Evolutionary conservation across 1,284 basidiomycete genomes (phyloP).

Genomic region (Austroboletus novae-zelandiae): DNA sequence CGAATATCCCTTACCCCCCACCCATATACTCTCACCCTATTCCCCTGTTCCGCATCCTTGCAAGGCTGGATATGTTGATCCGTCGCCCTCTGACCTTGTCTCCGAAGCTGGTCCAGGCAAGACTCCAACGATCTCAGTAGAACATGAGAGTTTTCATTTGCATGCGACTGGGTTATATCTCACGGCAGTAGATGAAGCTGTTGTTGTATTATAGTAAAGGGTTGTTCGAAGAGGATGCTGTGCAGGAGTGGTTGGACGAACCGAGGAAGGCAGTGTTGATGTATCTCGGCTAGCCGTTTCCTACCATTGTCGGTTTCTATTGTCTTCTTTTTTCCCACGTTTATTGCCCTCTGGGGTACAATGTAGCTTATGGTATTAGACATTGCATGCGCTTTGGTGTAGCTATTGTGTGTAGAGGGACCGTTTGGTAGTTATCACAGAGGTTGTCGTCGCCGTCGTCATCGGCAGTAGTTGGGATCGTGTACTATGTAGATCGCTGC

Average conservation of each 20-base stretch:
- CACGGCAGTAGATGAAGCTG: conserved; percentile 37
- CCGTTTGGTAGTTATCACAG: too few relatives aligned
- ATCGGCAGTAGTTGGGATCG: too few relatives aligned
- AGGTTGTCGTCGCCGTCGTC: too few relatives aligned
- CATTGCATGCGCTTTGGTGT: too few relatives aligned
- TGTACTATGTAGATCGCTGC: too few relatives aligned
- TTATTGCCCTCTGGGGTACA: too few relatives aligned
- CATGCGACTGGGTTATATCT: conserved; percentile 47
- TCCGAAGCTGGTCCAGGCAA: neutral
- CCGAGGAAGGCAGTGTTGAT: conserved; percentile 36
- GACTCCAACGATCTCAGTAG: conserved; percentile 5
- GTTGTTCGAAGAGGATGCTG: conserved; percentile 37
- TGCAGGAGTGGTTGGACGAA: conserved; percentile 45
- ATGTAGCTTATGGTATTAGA: too few relatives aligned
- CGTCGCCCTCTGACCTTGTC: neutral
- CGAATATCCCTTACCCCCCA: neutral
- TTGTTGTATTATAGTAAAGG: conserved; percentile 41
- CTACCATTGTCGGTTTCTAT: too few relatives aligned
- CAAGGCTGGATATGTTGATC: neutral
- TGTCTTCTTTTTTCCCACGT: too few relatives aligned
- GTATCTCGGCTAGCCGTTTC: conserved; percentile 16
- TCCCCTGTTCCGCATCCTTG: neutral
- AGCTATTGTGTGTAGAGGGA: too few relatives aligned
- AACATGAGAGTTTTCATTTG: conserved; percentile 24
- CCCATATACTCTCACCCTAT: neutral